Evolutionary conservation across 768 basidiomycete species (phyloP).

Genomic region (Nidula microcarpa): DNA sequence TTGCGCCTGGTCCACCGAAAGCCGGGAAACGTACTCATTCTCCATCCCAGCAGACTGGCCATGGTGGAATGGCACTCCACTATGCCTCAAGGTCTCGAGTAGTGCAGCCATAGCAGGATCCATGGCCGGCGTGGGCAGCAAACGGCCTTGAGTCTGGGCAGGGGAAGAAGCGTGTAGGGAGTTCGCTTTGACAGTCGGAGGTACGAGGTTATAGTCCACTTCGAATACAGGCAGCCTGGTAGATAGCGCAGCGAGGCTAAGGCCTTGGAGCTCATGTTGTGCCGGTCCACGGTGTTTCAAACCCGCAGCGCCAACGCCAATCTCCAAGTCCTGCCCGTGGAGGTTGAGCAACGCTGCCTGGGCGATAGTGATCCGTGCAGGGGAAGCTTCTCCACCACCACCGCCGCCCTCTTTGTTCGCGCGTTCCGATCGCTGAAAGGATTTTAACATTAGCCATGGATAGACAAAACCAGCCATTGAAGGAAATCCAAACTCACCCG

Average conservation of each 20-base stretch:
- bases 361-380: constrained; percentile 69
- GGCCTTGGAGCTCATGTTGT: background rate
- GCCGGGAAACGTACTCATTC: background rate
- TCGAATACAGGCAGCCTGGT: constrained; percentile 12
- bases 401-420: constrained; percentile 35
- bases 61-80: constrained; percentile 14
- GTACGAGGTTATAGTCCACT: constrained; percentile 37
- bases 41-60: background rate
- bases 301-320: constrained; percentile 11
- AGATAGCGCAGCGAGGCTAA: background rate
- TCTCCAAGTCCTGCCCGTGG: constrained; percentile 58
- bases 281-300: background rate
- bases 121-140: constrained; percentile 9
- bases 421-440: constrained; percentile 57
- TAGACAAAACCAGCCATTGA: too few species aligned
- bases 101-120: constrained; percentile 36
- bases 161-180: background rate
- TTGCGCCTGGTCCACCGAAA: constrained; percentile 8
- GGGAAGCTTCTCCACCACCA: constrained; percentile 47
- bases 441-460: too few species aligned
- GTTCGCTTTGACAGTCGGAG: constrained; percentile 10
- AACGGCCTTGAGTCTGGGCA: constrained; percentile 6
- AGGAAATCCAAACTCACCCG: constrained; percentile 42
- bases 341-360: constrained; percentile 76
- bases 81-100: constrained; percentile 27